These are phyloP conservation scores for Phytophthora chlamydospora DNA, from an alignment of 352 stramenopile species.

Conservation along the genomic window DNA sequence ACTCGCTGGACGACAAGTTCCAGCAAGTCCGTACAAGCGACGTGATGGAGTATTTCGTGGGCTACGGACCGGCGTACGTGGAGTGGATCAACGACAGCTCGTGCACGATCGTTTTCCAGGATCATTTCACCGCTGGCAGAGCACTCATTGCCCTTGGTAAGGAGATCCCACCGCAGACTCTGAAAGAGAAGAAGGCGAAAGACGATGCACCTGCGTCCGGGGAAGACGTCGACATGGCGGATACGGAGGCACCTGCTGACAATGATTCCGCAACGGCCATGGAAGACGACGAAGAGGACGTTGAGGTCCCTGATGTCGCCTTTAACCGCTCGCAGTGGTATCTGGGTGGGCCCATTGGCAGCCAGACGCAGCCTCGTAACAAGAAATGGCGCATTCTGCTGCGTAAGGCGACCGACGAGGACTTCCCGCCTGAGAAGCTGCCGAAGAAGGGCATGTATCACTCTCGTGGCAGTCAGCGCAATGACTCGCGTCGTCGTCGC, in stretches of 20 bases:
- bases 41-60: conserved; percentile 78
- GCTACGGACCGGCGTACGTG: conserved; percentile 85
- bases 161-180: conserved; percentile 53
- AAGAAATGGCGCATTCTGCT: conserved; percentile 80
- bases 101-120: conserved; percentile 85
- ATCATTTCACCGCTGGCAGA: conserved; percentile 68
- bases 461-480: conserved; percentile 44
- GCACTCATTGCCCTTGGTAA: conserved; percentile 64
- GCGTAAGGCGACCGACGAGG: conserved; percentile 71
- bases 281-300: conserved; percentile 32
- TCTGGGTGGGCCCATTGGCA: conserved; percentile 57
- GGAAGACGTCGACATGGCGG: conserved; percentile 71
- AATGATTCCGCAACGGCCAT: conserved; percentile 28
- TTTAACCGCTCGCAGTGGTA: conserved; percentile 79
- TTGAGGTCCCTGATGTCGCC: conserved; percentile 52
- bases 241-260: conserved; percentile 26
- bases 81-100: conserved; percentile 90
- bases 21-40: conserved; percentile 84
- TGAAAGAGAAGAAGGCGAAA: conserved; percentile 43
- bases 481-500: conserved; percentile 28
- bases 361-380: conserved; percentile 48
- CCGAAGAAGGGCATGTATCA: conserved; percentile 72
- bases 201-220: conserved; percentile 3
- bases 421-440: conserved; percentile 82
- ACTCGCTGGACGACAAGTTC: conserved; percentile 81